A percentile compares a stretch with the other conserved stretches of the same genome.
phyloP scores from a whole-genome alignment of 2,329 filamentous ascomycete species.

The Penicillium paneum region DNA sequence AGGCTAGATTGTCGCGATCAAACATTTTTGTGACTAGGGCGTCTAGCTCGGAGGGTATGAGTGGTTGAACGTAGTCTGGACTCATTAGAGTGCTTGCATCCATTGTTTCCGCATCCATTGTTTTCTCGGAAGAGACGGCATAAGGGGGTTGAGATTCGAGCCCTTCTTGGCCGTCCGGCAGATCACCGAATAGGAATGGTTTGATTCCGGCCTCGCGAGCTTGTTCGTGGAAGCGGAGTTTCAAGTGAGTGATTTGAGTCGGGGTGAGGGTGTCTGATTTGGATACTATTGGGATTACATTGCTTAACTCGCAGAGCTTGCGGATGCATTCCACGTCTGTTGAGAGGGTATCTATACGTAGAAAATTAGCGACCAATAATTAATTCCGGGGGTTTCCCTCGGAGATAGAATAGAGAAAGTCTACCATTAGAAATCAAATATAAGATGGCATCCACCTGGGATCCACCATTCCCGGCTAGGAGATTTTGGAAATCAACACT shows the following conservation, averaged over 20 bases:
- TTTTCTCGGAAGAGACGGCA: slow-evolving; percentile 71
- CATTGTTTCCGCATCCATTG: slow-evolving; percentile 75
- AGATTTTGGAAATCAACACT: slow-evolving; percentile 74
- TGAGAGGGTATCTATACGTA: slow-evolving; percentile 51
- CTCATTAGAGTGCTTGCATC: slow-evolving; percentile 93
- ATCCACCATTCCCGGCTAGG: slow-evolving; percentile 75
- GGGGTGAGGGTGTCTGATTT: slow-evolving; percentile 67
- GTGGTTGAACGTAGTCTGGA: slow-evolving; percentile 79
- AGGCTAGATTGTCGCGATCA: slow-evolving; percentile 71
- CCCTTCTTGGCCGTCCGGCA: slow-evolving; percentile 22
- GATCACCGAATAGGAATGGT: slow-evolving; percentile 63
- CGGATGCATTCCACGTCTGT: slow-evolving; percentile 70
- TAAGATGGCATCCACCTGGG: slow-evolving; percentile 78
- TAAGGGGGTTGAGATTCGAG: slow-evolving; percentile 55
- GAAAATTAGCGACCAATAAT: neutral
- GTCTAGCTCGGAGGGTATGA: slow-evolving; percentile 70
- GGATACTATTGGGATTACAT: slow-evolving; percentile 78
- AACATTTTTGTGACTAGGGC: slow-evolving; percentile 71
- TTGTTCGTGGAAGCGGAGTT: slow-evolving; percentile 48
- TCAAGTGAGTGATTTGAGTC: slow-evolving; percentile 57
- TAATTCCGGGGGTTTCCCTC: neutral
- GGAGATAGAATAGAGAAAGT: slow-evolving; percentile 23
- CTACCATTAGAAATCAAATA: slow-evolving; percentile 75
- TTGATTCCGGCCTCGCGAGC: slow-evolving; percentile 51
- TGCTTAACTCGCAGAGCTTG: slow-evolving; percentile 69